phyloP scores from a whole-genome alignment of 129 eudicot species.

The Saposhnikovia divaricata region DNA sequence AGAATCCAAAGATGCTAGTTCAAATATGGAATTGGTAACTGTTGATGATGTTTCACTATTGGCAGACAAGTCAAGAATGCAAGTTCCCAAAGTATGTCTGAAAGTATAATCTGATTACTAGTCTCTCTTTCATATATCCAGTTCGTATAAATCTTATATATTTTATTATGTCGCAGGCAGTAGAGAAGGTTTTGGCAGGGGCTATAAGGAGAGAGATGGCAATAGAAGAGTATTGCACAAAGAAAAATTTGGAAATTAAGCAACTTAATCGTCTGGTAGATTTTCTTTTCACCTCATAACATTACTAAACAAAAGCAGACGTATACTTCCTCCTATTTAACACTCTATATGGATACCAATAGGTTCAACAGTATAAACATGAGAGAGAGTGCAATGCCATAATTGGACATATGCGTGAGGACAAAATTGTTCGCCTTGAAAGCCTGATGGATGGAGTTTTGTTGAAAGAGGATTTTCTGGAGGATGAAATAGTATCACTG shows the following conservation, averaged over 20 bases:
- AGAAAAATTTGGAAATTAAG: conserved; percentile 62
- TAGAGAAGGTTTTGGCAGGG: conserved; percentile 93
- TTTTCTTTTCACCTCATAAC: not conserved
- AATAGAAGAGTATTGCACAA: conserved; percentile 71
- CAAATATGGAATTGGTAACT: conserved; percentile 62
- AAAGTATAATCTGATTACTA: not conserved
- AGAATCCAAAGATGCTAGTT: conserved; percentile 29
- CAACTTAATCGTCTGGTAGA: conserved; percentile 88
- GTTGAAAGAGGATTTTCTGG: conserved; percentile 66
- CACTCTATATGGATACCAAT: conserved; percentile 1
- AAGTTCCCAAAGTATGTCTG: conserved; percentile 71
- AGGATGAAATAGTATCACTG: conserved; percentile 57
- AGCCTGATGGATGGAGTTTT: conserved; percentile 82
- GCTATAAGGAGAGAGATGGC: conserved; percentile 98
- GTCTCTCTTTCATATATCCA: not conserved
- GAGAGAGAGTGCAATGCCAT: conserved; percentile 91
- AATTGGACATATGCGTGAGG: conserved; percentile 77
- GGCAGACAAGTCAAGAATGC: conserved; percentile 46
- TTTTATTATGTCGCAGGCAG: conserved; percentile 44
- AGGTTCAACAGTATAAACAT: conserved; percentile 88
- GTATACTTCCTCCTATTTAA: not conserved
- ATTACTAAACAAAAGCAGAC: not conserved
- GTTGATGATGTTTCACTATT: conserved; percentile 33
- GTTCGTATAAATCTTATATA: conserved; percentile 6
- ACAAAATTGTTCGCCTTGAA: conserved; percentile 85